Evolutionary conservation across 495 filamentous ascomycete genomes (phyloP).

Genomic region (Ascodesmis nigricans): DNA sequence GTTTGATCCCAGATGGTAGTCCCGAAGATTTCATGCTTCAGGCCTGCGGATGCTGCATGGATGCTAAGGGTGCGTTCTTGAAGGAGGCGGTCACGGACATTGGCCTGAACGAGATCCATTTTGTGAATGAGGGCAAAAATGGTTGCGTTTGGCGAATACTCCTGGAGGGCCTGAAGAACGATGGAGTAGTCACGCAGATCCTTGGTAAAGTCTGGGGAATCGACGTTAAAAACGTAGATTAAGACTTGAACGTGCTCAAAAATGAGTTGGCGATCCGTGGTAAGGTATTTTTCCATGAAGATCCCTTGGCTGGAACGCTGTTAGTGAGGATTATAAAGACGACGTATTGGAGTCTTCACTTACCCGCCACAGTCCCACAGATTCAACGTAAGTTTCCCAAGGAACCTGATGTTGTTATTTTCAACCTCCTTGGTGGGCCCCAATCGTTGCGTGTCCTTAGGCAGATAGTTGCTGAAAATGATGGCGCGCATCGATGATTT

Average conservation of each 20-base stretch:
- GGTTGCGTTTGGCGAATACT: constrained; percentile 62
- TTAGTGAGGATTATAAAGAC: constrained; percentile 1
- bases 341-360: constrained; percentile 12
- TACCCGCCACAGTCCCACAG: constrained; percentile 94
- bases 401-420: constrained; percentile 90
- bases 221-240: constrained; percentile 98
- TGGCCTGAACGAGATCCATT: constrained; percentile 83
- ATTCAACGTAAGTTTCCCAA: constrained; percentile 89
- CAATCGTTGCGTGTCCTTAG: constrained; percentile 79
- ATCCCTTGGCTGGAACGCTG: constrained; percentile 55
- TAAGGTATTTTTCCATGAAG: constrained; percentile 94
- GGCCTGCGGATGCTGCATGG: constrained; percentile 44
- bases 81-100: constrained; percentile 57
- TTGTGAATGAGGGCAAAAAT: constrained; percentile 94
- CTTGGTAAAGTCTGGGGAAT: constrained; percentile 75
- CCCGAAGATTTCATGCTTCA: constrained; percentile 51
- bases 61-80: constrained; percentile 54
- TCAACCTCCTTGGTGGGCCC: constrained; percentile 98
- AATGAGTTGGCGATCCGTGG: constrained; percentile 79
- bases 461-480: constrained; percentile 95
- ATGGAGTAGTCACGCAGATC: constrained; percentile 74
- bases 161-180: constrained; percentile 62
- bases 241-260: constrained; percentile 90
- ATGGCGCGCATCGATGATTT: constrained; percentile 97
- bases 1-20: constrained; percentile 98